Percentiles rank a stretch among this genome's conserved stretches.
Conservation (phyloP, 2,329 filamentous ascomycete species). For the Verruconis gallopava region DNA sequence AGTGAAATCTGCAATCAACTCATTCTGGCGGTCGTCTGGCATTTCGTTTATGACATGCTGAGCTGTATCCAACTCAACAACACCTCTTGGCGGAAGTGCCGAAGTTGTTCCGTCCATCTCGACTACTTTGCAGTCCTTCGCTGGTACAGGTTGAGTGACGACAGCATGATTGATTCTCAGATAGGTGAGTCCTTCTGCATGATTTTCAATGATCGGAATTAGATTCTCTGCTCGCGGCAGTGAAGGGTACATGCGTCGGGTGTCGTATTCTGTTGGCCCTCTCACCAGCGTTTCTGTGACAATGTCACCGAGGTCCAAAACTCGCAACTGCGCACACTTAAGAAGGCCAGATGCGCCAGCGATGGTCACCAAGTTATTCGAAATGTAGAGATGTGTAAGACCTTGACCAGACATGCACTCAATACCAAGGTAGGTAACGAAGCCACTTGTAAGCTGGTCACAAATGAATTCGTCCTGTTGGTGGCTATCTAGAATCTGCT, state of each 20-base stretch:
- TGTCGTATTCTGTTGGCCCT: conserved; percentile 11
- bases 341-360: conserved; percentile 43
- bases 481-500: conserved; percentile 29
- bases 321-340: conserved; percentile 37
- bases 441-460: conserved; percentile 33
- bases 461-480: conserved; percentile 41
- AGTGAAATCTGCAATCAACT: conserved; percentile 19
- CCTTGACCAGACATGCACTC: conserved; percentile 42
- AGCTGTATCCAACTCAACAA: conserved; percentile 18
- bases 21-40: conserved; percentile 15
- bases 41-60: conserved; percentile 16
- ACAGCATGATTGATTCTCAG: conserved; percentile 43
- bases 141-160: conserved; percentile 32
- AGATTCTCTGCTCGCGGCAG: conserved; percentile 42
- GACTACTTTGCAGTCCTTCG: conserved; percentile 16
- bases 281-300: not conserved
- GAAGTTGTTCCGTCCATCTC: conserved; percentile 16
- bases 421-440: conserved; percentile 40
- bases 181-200: conserved; percentile 37
- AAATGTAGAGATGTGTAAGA: conserved; percentile 47
- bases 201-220: conserved; percentile 32
- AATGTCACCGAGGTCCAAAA: conserved; percentile 42
- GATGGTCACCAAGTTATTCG: conserved; percentile 41
- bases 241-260: not conserved
- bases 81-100: conserved; percentile 14